Percentiles rank a stretch among this genome's conserved stretches.
phyloP scores from a whole-genome alignment of 495 filamentous ascomycete species.

The Sphaerosporella brunnea region DNA sequence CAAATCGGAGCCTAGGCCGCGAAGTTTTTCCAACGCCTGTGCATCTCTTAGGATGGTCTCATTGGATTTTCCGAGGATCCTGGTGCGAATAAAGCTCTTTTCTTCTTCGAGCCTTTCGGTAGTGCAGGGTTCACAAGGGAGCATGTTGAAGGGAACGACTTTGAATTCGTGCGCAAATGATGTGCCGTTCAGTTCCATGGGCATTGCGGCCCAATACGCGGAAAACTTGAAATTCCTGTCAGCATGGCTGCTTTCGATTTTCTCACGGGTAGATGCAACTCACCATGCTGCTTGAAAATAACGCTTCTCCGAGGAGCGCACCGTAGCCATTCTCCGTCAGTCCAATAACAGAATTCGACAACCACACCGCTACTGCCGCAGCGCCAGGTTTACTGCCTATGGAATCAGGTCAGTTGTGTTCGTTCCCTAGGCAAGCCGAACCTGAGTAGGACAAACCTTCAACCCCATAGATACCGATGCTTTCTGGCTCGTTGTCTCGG shows the following conservation, averaged over 20 bases:
- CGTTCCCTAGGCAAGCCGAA: too few species aligned
- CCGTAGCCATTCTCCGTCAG: slow-evolving; percentile 9
- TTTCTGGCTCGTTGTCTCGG: slow-evolving; percentile 20
- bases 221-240: too few species aligned
- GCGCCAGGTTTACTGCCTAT: slow-evolving; percentile 13
- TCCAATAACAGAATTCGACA: too few species aligned
- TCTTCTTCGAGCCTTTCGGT: slow-evolving; percentile 24
- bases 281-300: slow-evolving; percentile 8
- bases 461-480: slow-evolving; percentile 31
- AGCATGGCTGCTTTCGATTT: too few species aligned
- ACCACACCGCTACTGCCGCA: too few species aligned
- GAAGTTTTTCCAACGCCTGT: slow-evolving; percentile 27
- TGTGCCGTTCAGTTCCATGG: slow-evolving; percentile 11
- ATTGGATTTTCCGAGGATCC: slow-evolving; percentile 29
- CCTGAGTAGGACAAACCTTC: neutral
- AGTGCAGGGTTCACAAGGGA: slow-evolving; percentile 28
- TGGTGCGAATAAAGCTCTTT: slow-evolving; percentile 28
- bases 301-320: slow-evolving; percentile 5
- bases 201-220: slow-evolving; percentile 31
- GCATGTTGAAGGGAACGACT: slow-evolving; percentile 31
- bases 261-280: neutral
- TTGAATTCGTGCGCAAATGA: too few species aligned
- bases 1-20: slow-evolving; percentile 31
- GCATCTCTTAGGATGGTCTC: slow-evolving; percentile 23
- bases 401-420: neutral